phyloP scores from a whole-genome alignment of 2,329 filamentous ascomycete genomes.

The Chaetomiaceae sp. region DNA sequence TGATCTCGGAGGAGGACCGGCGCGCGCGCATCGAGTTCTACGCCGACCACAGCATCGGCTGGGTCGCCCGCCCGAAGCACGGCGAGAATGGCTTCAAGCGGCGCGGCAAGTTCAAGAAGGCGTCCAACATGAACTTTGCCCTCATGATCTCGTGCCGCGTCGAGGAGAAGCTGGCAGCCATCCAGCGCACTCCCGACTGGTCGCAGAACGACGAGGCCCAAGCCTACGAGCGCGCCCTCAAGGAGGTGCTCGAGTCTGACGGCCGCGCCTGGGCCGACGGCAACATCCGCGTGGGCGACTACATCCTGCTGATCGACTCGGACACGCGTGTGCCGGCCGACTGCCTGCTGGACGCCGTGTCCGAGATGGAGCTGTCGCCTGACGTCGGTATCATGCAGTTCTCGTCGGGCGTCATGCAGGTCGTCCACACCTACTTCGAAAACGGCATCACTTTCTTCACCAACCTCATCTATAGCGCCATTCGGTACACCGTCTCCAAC shows the following conservation, averaged over 20 bases:
- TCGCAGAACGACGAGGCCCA: slow-evolving; percentile 60
- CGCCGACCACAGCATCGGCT: slow-evolving; percentile 62
- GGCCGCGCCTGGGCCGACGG: slow-evolving; percentile 75
- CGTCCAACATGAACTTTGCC: slow-evolving; percentile 67
- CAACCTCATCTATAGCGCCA: slow-evolving; percentile 69
- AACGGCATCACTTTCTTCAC: slow-evolving; percentile 67
- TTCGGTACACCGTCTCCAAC: slow-evolving; percentile 69
- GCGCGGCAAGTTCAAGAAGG: slow-evolving; percentile 63
- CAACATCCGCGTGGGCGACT: slow-evolving; percentile 80
- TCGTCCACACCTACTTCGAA: slow-evolving; percentile 67
- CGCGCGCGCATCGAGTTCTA: slow-evolving; percentile 61
- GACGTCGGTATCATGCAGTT: slow-evolving; percentile 76
- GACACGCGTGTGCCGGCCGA: slow-evolving; percentile 73
- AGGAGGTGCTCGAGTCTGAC: slow-evolving; percentile 60
- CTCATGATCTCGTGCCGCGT: slow-evolving; percentile 63
- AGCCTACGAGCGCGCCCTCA: slow-evolving; percentile 60
- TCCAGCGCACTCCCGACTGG: slow-evolving; percentile 57
- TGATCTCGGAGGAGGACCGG: slow-evolving; percentile 57
- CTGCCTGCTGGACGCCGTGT: slow-evolving; percentile 71
- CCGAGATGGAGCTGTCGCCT: slow-evolving; percentile 73
- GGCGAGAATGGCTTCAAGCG: slow-evolving; percentile 57
- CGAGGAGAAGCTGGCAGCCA: slow-evolving; percentile 57
- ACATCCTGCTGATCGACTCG: slow-evolving; percentile 72
- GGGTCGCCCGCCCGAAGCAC: slow-evolving; percentile 60
- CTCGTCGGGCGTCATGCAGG: slow-evolving; percentile 72